These are phyloP conservation scores for Areca catechu DNA, from an alignment of 176 grass and related monocot genomes.

Conservation along the genomic window DNA sequence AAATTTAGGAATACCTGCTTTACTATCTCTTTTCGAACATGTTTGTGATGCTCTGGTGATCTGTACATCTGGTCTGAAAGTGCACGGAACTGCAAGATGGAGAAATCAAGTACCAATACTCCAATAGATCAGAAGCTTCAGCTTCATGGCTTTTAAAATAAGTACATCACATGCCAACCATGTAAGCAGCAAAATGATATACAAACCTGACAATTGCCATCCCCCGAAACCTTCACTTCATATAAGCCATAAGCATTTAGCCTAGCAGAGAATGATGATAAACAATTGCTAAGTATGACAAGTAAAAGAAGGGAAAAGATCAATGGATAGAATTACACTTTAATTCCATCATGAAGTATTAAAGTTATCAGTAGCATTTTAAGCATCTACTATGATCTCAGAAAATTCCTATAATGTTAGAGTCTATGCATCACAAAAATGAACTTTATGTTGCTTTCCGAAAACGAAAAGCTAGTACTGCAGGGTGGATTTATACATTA, in stretches of 20 bases:
- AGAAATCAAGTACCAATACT: slow-evolving; percentile 6
- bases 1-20: slow-evolving; percentile 56
- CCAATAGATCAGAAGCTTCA: no score
- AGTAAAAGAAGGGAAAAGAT: no score
- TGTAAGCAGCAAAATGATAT: neutral
- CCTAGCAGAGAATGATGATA: slow-evolving; percentile 35
- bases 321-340: no score
- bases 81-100: slow-evolving; percentile 70
- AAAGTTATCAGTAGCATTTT: no score
- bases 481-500: no score
- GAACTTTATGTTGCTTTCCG: no score
- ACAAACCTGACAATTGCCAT: slow-evolving; percentile 95
- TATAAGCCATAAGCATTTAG: slow-evolving; percentile 78
- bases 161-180: slow-evolving; percentile 9
- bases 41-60: slow-evolving; percentile 80
- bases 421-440: no score
- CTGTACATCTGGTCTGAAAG: slow-evolving; percentile 89
- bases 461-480: no score
- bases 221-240: slow-evolving; percentile 84
- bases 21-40: slow-evolving; percentile 96
- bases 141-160: neutral
- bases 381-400: no score
- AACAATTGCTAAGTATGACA: no score
- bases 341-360: no score
- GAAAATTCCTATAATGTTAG: no score